A percentile compares a stretch with the other conserved stretches of the same genome.
These are phyloP conservation scores for Wickerhamomyces sydowiorum DNA, from an alignment of 805 yeast species.

Conservation along the genomic window DNA sequence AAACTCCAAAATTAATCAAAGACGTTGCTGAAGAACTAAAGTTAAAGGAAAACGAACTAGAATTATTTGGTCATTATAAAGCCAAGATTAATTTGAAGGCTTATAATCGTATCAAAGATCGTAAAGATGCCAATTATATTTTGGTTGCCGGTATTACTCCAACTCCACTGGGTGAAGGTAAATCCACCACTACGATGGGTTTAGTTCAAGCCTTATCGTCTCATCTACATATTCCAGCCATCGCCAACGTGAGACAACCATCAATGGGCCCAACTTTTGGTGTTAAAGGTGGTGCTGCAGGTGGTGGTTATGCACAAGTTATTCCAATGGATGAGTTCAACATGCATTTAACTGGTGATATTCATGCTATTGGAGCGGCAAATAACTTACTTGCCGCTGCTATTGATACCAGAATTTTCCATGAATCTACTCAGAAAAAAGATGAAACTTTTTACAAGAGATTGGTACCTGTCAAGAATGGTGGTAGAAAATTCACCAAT, in stretches of 20 bases:
- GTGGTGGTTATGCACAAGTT: slow-evolving; percentile 85
- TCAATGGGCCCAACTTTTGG: slow-evolving; percentile 89
- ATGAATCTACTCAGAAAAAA: slow-evolving; percentile 65
- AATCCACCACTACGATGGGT: slow-evolving; percentile 80
- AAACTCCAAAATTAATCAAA: slow-evolving; percentile 63
- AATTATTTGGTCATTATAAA: slow-evolving; percentile 69
- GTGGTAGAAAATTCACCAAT: slow-evolving; percentile 58
- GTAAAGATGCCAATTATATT: slow-evolving; percentile 63
- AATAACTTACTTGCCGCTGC: slow-evolving; percentile 81
- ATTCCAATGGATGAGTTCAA: slow-evolving; percentile 88
- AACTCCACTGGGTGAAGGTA: slow-evolving; percentile 83
- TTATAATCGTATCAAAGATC: slow-evolving; percentile 54
- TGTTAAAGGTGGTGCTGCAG: slow-evolving; percentile 88
- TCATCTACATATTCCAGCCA: slow-evolving; percentile 58
- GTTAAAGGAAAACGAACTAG: slow-evolving; percentile 60
- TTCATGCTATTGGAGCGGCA: slow-evolving; percentile 80
- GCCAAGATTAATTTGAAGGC: slow-evolving; percentile 68
- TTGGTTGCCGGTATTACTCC: slow-evolving; percentile 83
- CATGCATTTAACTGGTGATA: slow-evolving; percentile 83
- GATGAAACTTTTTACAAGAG: slow-evolving; percentile 70
- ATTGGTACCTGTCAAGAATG: slow-evolving; percentile 71
- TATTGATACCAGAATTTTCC: slow-evolving; percentile 81
- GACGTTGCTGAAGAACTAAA: slow-evolving; percentile 69
- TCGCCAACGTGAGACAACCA: slow-evolving; percentile 83
- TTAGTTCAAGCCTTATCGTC: slow-evolving; percentile 78